These are phyloP conservation scores for Avena eriantha DNA, from an alignment of 176 grass and related monocot species.

Conservation along the genomic window DNA sequence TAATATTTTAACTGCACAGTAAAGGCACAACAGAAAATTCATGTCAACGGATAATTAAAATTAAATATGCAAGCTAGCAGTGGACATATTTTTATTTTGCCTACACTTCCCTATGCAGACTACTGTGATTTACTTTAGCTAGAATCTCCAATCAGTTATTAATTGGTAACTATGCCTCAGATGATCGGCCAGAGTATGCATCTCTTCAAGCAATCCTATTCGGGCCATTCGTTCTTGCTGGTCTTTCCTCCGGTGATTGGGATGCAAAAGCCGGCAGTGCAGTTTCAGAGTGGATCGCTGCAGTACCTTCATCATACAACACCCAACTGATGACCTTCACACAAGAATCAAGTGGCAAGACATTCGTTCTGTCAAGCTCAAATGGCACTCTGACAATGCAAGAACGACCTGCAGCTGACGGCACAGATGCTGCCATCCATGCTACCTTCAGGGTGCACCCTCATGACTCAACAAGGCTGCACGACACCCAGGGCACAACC, in stretches of 20 bases:
- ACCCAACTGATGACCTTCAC: constrained; percentile 67
- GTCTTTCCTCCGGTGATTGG: constrained; percentile 70
- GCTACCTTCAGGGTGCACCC: constrained; percentile 73
- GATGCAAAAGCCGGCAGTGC: constrained; percentile 50
- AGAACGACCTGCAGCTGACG: constrained; percentile 51
- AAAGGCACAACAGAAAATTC: background rate
- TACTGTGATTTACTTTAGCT: constrained; percentile 17
- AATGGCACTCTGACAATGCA: constrained; percentile 81
- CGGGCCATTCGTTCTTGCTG: constrained; percentile 82
- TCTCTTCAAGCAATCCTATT: constrained; percentile 86
- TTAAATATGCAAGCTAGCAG: constrained; percentile 19
- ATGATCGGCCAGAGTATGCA: constrained; percentile 74
- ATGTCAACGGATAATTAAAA: background rate
- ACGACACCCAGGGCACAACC: background rate
- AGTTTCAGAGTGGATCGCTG: constrained; percentile 71
- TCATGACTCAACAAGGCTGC: constrained; percentile 35
- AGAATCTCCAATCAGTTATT: background rate
- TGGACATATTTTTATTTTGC: background rate
- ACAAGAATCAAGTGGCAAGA: constrained; percentile 60
- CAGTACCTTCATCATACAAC: constrained; percentile 63
- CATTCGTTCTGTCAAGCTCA: constrained; percentile 62
- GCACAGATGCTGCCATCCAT: constrained; percentile 63
- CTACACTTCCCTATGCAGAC: background rate
- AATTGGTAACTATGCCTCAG: constrained; percentile 49
- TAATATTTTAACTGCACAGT: background rate